These are phyloP conservation scores for Asterella californica DNA, from an alignment of 225 moss, liverwort and hornwort species.

Conservation along the genomic window DNA sequence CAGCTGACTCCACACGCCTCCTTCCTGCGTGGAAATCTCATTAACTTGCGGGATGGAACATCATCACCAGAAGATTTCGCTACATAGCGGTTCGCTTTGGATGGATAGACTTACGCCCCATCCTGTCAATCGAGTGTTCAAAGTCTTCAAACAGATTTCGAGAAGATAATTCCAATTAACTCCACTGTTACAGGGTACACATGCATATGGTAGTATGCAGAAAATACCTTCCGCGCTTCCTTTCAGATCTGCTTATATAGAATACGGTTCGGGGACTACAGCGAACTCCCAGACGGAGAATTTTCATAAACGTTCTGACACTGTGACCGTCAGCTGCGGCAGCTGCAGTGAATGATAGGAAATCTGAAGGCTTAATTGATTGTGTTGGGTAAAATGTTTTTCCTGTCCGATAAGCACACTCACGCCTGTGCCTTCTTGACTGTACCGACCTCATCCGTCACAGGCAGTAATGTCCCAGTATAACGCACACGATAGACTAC, in stretches of 20 bases:
- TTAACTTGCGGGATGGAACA: background rate
- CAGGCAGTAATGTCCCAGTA: background rate
- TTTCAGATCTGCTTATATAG: background rate
- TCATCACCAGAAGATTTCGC: background rate
- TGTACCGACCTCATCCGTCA: background rate
- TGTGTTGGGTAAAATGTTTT: background rate
- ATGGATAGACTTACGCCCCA: background rate
- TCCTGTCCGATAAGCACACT: constrained; percentile 1
- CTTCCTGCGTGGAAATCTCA: constrained; percentile 1
- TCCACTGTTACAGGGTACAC: background rate
- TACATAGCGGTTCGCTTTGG: background rate
- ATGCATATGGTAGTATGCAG: background rate
- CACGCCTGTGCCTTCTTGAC: background rate
- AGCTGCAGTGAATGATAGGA: background rate
- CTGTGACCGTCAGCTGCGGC: background rate
- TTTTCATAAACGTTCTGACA: background rate
- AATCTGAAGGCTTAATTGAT: background rate
- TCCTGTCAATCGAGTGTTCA: background rate
- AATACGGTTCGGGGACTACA: background rate
- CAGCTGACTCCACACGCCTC: constrained; percentile 4
- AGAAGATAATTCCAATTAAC: background rate
- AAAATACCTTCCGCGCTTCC: background rate
- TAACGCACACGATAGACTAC: background rate
- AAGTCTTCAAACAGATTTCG: background rate
- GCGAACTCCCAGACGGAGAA: background rate